Evolutionary conservation across 257 asterid species (phyloP).

Genomic region (Solanum neorickii): DNA sequence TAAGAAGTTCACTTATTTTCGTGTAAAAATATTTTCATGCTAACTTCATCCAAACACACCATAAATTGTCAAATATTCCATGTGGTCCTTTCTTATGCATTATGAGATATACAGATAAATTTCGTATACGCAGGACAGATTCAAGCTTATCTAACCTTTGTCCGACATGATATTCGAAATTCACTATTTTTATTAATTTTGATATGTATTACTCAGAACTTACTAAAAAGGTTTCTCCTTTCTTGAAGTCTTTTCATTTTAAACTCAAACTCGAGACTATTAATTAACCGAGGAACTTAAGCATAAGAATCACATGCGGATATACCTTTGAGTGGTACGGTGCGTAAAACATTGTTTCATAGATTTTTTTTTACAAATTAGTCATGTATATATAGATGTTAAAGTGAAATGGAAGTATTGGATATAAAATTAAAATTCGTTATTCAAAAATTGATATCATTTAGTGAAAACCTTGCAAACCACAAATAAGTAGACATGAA

Average conservation of each 20-base stretch:
- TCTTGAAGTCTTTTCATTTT: neutral
- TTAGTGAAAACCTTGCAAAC: too few species aligned
- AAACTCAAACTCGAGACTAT: fast-evolving
- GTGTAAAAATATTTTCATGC: neutral
- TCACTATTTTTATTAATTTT: neutral
- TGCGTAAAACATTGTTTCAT: neutral
- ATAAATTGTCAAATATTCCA: neutral
- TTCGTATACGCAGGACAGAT: neutral
- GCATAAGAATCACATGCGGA: too few species aligned
- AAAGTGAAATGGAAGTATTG: too few species aligned
- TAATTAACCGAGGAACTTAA: neutral
- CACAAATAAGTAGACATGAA: neutral
- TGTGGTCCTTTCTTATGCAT: neutral
- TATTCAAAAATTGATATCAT: neutral
- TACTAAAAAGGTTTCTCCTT: neutral
- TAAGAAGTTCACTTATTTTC: neutral
- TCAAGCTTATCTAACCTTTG: slow-evolving; percentile 1
- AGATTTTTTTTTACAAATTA: too few species aligned
- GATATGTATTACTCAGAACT: neutral
- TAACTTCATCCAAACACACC: neutral
- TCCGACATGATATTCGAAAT: neutral
- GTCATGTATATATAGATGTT: too few species aligned
- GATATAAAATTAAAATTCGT: too few species aligned
- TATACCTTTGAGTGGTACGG: too few species aligned
- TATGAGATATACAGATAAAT: neutral